Percentiles rank a stretch among this genome's conserved stretches.
phyloP scores from a whole-genome alignment of 2,329 filamentous ascomycete species.

The Ceratocystis diversiconidia region DNA sequence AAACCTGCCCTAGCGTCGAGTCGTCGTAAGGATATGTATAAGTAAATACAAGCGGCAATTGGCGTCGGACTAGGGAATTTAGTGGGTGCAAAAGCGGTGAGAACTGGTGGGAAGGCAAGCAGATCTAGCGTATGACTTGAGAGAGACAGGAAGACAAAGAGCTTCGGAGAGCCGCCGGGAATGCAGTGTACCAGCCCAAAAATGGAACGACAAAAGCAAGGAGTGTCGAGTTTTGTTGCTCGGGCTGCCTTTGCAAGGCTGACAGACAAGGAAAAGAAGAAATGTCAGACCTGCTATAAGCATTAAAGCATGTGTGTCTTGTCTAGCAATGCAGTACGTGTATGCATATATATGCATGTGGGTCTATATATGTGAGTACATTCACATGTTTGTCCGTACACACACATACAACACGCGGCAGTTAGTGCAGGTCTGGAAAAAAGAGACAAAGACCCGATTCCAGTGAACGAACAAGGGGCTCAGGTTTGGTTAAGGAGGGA shows the following conservation, averaged over 20 bases:
- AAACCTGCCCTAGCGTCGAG: no score
- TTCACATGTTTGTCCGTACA: not conserved
- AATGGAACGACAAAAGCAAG: not conserved
- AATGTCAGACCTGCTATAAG: not conserved
- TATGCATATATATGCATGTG: not conserved
- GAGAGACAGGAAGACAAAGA: no score
- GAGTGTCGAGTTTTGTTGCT: not conserved
- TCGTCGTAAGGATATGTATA: no score
- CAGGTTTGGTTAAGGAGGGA: not conserved
- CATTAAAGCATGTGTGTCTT: not conserved
- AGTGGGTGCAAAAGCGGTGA: no score
- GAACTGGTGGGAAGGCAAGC: no score
- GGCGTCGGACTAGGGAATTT: no score
- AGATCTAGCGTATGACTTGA: no score
- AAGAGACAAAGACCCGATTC: not conserved
- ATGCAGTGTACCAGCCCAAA: not conserved
- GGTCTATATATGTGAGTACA: not conserved
- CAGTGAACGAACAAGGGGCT: no score
- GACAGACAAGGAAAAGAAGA: conserved; percentile 4
- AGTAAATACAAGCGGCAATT: no score
- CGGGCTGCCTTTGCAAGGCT: not conserved
- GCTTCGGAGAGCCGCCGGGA: not conserved
- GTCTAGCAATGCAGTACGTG: not conserved
- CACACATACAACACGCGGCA: not conserved
- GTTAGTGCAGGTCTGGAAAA: not conserved